phyloP scores from a whole-genome alignment of 805 yeast genomes.

The Tetrapisispora arboricola region DNA sequence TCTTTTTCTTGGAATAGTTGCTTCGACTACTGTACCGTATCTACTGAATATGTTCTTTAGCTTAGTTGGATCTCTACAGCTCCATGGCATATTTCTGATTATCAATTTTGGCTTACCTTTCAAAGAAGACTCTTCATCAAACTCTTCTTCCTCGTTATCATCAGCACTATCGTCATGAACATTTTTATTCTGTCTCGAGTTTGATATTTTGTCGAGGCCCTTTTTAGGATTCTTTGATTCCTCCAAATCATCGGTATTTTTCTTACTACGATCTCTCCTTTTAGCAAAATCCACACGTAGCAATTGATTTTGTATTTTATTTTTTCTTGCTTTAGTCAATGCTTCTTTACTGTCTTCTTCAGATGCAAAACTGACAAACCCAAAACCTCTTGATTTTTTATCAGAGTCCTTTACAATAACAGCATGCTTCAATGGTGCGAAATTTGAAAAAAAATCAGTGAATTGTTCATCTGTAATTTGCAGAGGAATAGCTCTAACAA shows the following conservation, averaged over 20 bases:
- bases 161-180: conserved; percentile 3
- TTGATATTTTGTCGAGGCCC: conserved; percentile 4
- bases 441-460: conserved; percentile 76
- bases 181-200: conserved; percentile 3
- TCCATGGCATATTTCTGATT: conserved; percentile 92
- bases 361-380: conserved; percentile 80
- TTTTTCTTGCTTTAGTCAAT: conserved; percentile 51
- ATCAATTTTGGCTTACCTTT: conserved; percentile 81
- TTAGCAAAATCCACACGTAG: conserved; percentile 81
- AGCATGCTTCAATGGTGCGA: conserved; percentile 93
- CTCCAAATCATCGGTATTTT: conserved; percentile 7
- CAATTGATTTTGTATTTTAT: conserved; percentile 53
- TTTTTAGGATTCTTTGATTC: conserved; percentile 2
- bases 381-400: conserved; percentile 82
- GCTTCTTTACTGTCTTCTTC: conserved; percentile 82
- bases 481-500: conserved; percentile 76
- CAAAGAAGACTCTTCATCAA: conserved; percentile 37
- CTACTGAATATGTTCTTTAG: conserved; percentile 59
- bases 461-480: conserved; percentile 75
- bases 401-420: conserved; percentile 74
- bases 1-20: conserved; percentile 74
- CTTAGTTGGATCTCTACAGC: conserved; percentile 67
- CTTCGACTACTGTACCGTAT: conserved; percentile 82
- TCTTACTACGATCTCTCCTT: conserved; percentile 69
- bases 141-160: conserved; percentile 13